These are phyloP conservation scores for Marasmius tenuissimus DNA, from an alignment of 1,284 basidiomycete species.

Conservation along the genomic window DNA sequence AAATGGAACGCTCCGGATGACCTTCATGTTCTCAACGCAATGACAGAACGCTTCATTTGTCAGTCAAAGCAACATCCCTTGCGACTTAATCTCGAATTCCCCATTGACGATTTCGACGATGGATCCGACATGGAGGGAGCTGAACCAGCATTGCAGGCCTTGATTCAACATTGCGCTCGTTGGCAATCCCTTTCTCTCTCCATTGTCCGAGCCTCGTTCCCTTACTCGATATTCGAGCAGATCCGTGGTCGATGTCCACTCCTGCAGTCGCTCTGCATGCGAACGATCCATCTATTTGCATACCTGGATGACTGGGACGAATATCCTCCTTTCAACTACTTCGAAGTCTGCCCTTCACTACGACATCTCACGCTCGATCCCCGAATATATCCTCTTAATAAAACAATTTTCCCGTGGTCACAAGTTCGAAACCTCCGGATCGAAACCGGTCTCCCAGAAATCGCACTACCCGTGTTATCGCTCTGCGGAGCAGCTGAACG, in stretches of 20 bases:
- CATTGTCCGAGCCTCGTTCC: not conserved
- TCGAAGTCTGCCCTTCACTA: not conserved
- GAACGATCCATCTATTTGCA: not conserved
- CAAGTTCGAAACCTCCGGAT: not conserved
- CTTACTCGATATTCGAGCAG: not conserved
- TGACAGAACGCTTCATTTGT: not conserved
- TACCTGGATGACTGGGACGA: not conserved
- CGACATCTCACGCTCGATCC: not conserved
- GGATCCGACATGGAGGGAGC: not conserved
- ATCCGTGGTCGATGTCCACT: not conserved
- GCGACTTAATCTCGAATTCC: not conserved
- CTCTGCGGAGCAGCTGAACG: not conserved
- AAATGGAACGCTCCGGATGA: not conserved
- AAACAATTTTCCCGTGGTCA: not conserved
- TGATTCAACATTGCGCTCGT: not conserved
- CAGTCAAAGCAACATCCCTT: not conserved
- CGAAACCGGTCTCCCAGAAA: not conserved
- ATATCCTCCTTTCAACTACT: not conserved
- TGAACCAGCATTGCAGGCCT: not conserved
- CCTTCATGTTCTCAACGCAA: not conserved
- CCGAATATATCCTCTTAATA: not conserved
- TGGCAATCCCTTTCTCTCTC: not conserved
- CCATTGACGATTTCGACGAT: too few relatives aligned
- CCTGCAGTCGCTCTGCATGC: not conserved
- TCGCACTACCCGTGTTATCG: not conserved